Evolutionary conservation across 129 eudicot species (phyloP).

Genomic region (Cynara cardunculus): DNA sequence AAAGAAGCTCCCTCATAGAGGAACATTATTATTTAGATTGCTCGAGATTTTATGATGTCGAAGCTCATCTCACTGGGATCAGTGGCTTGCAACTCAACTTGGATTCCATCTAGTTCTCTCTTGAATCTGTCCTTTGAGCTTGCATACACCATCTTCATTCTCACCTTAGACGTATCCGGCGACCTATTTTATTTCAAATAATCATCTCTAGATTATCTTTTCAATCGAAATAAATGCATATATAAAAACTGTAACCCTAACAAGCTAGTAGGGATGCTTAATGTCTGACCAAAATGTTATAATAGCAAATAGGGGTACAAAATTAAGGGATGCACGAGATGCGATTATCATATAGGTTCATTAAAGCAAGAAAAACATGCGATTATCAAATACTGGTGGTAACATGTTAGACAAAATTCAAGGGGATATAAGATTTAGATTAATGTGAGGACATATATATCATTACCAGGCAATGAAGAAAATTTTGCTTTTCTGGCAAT

Average conservation of each 20-base stretch:
- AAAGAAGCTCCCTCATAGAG: conserved; percentile 8
- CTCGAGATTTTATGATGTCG: conserved; percentile 77
- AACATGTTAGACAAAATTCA: not conserved
- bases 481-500: conserved; percentile 92
- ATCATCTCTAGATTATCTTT: conserved; percentile 6
- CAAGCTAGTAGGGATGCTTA: not conserved
- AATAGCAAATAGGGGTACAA: not conserved
- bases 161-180: conserved; percentile 79
- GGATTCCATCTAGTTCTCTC: conserved; percentile 90
- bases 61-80: conserved; percentile 96
- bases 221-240: not conserved
- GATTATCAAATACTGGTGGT: not conserved
- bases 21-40: conserved; percentile 35
- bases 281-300: not conserved
- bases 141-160: conserved; percentile 97
- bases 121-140: conserved; percentile 93
- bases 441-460: not conserved
- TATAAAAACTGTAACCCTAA: not conserved
- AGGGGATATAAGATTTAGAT: not conserved
- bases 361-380: not conserved
- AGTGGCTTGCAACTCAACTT: conserved; percentile 85
- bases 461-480: conserved; percentile 86
- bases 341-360: not conserved
- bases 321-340: not conserved
- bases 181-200: conserved; percentile 46